Conservation (phyloP, 441 rosid species). For the Gossypium davidsonii region DNA sequence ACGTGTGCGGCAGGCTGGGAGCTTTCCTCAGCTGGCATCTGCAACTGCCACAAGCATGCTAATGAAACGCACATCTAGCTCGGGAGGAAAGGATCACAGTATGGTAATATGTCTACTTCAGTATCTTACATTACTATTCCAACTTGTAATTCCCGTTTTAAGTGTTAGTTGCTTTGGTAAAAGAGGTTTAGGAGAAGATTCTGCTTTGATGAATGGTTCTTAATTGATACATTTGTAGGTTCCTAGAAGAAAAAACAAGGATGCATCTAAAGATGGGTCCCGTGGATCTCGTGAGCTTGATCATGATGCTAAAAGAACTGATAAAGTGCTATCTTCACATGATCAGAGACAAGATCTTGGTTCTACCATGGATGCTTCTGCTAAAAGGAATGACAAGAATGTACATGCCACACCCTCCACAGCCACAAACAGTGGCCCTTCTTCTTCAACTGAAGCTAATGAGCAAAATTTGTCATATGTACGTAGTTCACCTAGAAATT, state of each 20-base stretch:
- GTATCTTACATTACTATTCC: not conserved
- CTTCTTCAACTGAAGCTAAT: constrained; percentile 62
- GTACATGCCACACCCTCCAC: constrained; percentile 37
- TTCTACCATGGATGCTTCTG: constrained; percentile 32
- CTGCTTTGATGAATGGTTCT: constrained; percentile 12
- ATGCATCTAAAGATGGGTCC: constrained; percentile 51
- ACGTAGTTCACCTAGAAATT: constrained; percentile 53
- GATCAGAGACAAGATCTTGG: constrained; percentile 54
- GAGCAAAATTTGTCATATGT: constrained; percentile 52
- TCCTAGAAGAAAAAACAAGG: constrained; percentile 73
- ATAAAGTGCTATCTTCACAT: constrained; percentile 47
- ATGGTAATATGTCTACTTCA: constrained; percentile 34
- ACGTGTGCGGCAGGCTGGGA: constrained; percentile 80
- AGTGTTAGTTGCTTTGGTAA: not conserved
- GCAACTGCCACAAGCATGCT: constrained; percentile 57
- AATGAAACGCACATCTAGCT: constrained; percentile 67
- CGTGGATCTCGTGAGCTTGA: constrained; percentile 45
- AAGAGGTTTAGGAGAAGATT: not conserved
- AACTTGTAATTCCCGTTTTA: not conserved
- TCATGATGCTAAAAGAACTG: constrained; percentile 52
- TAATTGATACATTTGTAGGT: constrained; percentile 38
- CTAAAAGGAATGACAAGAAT: constrained; percentile 46
- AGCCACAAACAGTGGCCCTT: constrained; percentile 69
- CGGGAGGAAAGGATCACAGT: constrained; percentile 65
- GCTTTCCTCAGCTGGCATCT: constrained; percentile 70